Evolutionary conservation across 306 rosid genomes (phyloP).

Genomic region (Purshia tridentata): DNA sequence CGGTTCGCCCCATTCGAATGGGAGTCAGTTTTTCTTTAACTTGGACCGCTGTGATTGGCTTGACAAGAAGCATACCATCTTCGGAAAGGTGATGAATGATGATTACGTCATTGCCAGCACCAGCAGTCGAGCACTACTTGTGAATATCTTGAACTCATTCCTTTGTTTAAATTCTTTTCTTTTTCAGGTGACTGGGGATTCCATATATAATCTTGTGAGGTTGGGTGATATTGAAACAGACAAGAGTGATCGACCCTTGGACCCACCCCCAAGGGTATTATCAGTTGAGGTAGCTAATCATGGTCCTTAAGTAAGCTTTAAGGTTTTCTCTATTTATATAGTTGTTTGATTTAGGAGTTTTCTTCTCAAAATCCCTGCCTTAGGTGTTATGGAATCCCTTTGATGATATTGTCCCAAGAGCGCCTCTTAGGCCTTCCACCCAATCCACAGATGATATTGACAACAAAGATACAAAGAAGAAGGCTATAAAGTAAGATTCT

Average conservation of each 20-base stretch:
- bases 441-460: conserved; percentile 46
- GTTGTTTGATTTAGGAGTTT: neutral
- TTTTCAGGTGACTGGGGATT: conserved; percentile 91
- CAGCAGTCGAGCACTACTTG: neutral
- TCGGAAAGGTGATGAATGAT: conserved; percentile 62
- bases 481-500: conserved; percentile 72
- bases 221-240: conserved; percentile 84
- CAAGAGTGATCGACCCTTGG: conserved; percentile 75
- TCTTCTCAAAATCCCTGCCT: conserved; percentile 24
- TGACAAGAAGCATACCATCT: conserved; percentile 79
- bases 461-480: conserved; percentile 61
- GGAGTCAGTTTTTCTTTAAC: conserved; percentile 82
- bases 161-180: conserved; percentile 7
- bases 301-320: conserved; percentile 10
- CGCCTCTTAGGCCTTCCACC: conserved; percentile 33
- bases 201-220: conserved; percentile 75
- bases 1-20: conserved; percentile 71
- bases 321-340: neutral
- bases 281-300: conserved; percentile 75
- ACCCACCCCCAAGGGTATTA: conserved; percentile 70
- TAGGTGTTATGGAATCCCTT: conserved; percentile 94
- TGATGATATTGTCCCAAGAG: conserved; percentile 84
- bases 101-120: neutral
- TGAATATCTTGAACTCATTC: neutral
- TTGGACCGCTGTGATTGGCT: conserved; percentile 79